Percentiles rank a stretch among this genome's conserved stretches.
These are phyloP conservation scores for Fabrea salina DNA, from an alignment of 169 alveolate species.

Conservation along the genomic window DNA sequence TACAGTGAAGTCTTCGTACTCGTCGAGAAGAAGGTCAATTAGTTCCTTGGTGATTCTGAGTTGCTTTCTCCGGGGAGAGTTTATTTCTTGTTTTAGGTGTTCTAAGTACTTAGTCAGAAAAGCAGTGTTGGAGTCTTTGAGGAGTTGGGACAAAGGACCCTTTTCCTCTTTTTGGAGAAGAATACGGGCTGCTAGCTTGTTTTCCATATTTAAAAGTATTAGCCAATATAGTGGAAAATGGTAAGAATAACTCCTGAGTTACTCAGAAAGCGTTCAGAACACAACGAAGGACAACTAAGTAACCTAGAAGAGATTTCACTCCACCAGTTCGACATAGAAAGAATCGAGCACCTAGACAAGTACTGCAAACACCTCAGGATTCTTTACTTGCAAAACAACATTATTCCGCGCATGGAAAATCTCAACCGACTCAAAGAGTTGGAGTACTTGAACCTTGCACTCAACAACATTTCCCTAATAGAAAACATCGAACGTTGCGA, in stretches of 20 bases:
- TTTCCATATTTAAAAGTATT: no score
- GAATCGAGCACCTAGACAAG: slow-evolving; percentile 85
- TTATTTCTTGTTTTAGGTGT: no score
- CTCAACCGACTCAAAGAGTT: slow-evolving; percentile 83
- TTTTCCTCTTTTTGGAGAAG: no score
- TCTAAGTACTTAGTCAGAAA: no score
- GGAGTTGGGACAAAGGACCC: no score
- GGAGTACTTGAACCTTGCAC: slow-evolving; percentile 90
- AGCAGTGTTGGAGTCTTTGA: no score
- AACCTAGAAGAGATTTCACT: slow-evolving; percentile 89
- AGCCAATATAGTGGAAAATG: no score
- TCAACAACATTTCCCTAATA: slow-evolving; percentile 82
- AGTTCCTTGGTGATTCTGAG: no score
- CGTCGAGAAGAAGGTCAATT: no score
- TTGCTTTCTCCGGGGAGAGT: no score
- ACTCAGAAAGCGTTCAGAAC: slow-evolving; percentile 90
- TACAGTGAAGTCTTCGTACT: no score
- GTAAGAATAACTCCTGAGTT: slow-evolving; percentile 57
- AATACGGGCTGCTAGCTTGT: no score
- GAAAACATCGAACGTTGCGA: slow-evolving; percentile 90
- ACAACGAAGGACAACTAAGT: slow-evolving; percentile 88
- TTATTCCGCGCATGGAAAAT: slow-evolving; percentile 88
- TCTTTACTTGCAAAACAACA: slow-evolving; percentile 87
- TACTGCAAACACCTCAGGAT: slow-evolving; percentile 89
- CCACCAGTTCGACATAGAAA: slow-evolving; percentile 86